Percentiles rank a stretch among this genome's conserved stretches.
Evolutionary conservation across 2,329 filamentous ascomycete genomes (phyloP).

Genomic region (Grosmannia serpens): DNA sequence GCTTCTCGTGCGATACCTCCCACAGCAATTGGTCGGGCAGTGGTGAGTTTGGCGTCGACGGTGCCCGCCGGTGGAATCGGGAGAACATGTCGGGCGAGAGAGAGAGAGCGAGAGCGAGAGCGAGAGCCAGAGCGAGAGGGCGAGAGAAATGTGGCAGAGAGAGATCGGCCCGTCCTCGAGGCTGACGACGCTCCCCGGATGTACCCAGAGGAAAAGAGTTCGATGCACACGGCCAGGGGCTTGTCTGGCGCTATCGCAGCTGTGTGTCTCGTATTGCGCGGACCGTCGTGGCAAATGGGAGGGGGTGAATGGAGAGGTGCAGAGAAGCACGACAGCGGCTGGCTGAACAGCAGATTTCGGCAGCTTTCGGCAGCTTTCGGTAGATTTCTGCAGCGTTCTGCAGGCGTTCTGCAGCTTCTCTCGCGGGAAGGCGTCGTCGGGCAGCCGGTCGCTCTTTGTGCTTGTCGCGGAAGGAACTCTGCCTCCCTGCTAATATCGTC

Average conservation of each 20-base stretch:
- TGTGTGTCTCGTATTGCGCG: not conserved
- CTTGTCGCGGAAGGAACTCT: not conserved
- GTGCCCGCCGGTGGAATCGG: slow-evolving; percentile 46
- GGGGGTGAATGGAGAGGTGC: not conserved
- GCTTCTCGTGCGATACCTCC: slow-evolving; percentile 28
- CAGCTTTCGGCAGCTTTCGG: too few species aligned
- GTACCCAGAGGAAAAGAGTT: not conserved
- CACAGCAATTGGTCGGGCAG: slow-evolving; percentile 33
- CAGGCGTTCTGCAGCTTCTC: not conserved
- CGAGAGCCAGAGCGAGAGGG: not conserved
- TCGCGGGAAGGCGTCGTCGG: not conserved
- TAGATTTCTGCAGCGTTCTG: not conserved
- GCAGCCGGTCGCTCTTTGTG: not conserved
- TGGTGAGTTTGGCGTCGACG: slow-evolving; percentile 43
- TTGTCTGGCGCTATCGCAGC: not conserved
- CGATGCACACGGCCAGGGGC: not conserved
- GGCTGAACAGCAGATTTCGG: too few species aligned
- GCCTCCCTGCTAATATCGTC: not conserved
- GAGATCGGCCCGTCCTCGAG: not conserved
- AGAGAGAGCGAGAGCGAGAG: not conserved
- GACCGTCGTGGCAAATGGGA: not conserved
- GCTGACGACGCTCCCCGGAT: not conserved
- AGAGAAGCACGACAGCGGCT: not conserved
- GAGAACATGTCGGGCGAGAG: slow-evolving; percentile 21
- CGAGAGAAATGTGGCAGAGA: not conserved